phyloP scores from a whole-genome alignment of 345 rosid species.

The Salix caprea region DNA sequence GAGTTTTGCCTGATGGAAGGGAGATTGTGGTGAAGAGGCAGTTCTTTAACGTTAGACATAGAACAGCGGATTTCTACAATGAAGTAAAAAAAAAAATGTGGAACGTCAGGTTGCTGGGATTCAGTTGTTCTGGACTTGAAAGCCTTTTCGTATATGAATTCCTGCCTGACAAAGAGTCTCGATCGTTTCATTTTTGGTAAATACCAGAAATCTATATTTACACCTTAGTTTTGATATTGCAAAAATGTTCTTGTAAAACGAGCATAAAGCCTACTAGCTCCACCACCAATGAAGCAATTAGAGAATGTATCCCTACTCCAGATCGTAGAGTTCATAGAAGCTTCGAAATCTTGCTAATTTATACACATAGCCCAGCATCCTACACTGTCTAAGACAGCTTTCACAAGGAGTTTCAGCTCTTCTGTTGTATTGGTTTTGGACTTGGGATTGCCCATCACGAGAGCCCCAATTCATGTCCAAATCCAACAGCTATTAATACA shows the following conservation, averaged over 20 bases:
- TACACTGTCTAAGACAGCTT: too few species aligned
- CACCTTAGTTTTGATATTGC: neutral
- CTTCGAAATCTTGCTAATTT: too few species aligned
- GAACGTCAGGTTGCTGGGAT: slow-evolving; percentile 91
- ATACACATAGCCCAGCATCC: too few species aligned
- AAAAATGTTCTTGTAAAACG: neutral
- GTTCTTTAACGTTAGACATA: slow-evolving; percentile 82
- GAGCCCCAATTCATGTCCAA: too few species aligned
- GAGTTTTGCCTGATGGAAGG: slow-evolving; percentile 78
- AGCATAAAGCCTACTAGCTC: too few species aligned
- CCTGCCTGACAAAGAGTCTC: slow-evolving; percentile 77
- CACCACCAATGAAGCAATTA: too few species aligned
- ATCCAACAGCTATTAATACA: neutral
- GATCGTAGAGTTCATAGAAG: too few species aligned
- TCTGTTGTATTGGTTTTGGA: too few species aligned
- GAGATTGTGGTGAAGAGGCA: slow-evolving; percentile 92
- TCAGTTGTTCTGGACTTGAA: slow-evolving; percentile 92
- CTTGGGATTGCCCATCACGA: too few species aligned
- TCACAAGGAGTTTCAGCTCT: too few species aligned
- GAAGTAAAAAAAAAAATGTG: slow-evolving; percentile 80
- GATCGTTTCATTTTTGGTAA: slow-evolving; percentile 79
- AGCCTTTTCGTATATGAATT: slow-evolving; percentile 90
- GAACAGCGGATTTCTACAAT: slow-evolving; percentile 88
- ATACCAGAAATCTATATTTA: neutral
- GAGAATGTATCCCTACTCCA: too few species aligned